phyloP scores from a whole-genome alignment of 305 asterid genomes.

The Andrographis paniculata region DNA sequence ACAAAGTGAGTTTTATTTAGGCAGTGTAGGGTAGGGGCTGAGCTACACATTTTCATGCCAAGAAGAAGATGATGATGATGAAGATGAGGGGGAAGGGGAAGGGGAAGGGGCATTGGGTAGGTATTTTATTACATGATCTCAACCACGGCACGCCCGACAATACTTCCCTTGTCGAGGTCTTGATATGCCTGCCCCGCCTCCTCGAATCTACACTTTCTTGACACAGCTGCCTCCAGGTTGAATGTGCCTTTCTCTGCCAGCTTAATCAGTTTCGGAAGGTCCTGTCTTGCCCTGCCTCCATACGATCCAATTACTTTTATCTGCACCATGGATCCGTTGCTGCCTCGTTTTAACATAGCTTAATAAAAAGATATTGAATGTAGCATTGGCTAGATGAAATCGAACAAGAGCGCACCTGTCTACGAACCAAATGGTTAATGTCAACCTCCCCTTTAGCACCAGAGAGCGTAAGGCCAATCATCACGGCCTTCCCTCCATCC shows the following conservation, averaged over 20 bases:
- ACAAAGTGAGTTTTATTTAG: too few relatives aligned
- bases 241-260: constrained; percentile 82
- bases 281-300: constrained; percentile 95
- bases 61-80: too few relatives aligned
- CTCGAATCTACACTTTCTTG: constrained; percentile 74
- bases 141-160: constrained; percentile 76
- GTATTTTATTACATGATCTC: constrained; percentile 55
- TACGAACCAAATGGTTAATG: constrained; percentile 90
- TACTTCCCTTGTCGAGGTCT: constrained; percentile 71
- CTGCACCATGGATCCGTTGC: constrained; percentile 32
- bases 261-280: constrained; percentile 82
- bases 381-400: neutral
- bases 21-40: too few relatives aligned
- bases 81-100: too few relatives aligned
- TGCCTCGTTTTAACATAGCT: too few relatives aligned
- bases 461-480: constrained; percentile 89
- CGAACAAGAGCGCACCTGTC: constrained; percentile 46
- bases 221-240: constrained; percentile 74
- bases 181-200: constrained; percentile 62
- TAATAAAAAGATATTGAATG: too few relatives aligned
- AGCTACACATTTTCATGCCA: neutral
- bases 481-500: constrained; percentile 97
- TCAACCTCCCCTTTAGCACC: constrained; percentile 94
- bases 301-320: constrained; percentile 91
- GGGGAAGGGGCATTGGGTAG: neutral